Percentiles rank a stretch among this genome's conserved stretches.
Conservation (phyloP, 2,329 filamentous ascomycete species). For the Chaetomium sp. region DNA sequence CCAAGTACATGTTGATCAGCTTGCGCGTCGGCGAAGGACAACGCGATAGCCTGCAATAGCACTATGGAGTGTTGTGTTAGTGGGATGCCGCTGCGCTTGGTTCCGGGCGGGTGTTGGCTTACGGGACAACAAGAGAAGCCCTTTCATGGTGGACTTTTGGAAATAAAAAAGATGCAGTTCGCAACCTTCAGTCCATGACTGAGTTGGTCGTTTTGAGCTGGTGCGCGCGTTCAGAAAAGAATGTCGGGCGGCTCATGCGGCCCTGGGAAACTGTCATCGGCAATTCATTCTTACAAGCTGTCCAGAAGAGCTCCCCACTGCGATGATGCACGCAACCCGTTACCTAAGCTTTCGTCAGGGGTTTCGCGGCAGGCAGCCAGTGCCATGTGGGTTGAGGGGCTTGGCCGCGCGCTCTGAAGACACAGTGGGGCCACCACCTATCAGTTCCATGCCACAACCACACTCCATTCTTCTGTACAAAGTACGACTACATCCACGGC, state of each 20-base stretch:
- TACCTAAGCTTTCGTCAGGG: slow-evolving; percentile 17
- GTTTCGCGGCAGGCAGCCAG: background rate
- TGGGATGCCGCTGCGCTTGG: slow-evolving; percentile 14
- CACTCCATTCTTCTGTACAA: no score
- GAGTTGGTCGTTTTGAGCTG: background rate
- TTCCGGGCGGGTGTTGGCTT: slow-evolving; percentile 35
- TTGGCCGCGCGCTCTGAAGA: no score
- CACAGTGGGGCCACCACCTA: no score
- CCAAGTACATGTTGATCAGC: slow-evolving; percentile 39
- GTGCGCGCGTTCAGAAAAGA: slow-evolving; percentile 1
- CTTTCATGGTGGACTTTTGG: slow-evolving; percentile 45
- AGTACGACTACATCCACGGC: no score
- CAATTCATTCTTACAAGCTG: slow-evolving; percentile 22
- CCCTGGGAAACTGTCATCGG: background rate
- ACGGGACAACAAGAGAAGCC: slow-evolving; percentile 48
- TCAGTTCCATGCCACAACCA: no score
- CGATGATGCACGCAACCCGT: slow-evolving; percentile 8
- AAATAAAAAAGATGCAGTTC: slow-evolving; percentile 15
- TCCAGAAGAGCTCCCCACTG: slow-evolving; percentile 26
- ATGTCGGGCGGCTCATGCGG: slow-evolving; percentile 9
- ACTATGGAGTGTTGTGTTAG: slow-evolving; percentile 41
- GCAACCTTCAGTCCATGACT: slow-evolving; percentile 34
- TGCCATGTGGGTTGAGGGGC: no score
- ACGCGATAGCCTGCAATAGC: slow-evolving; percentile 50
- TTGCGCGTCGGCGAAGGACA: slow-evolving; percentile 43